These are phyloP conservation scores for Globisporangium echinulatum DNA, from an alignment of 352 stramenopile genomes.

Conservation along the genomic window DNA sequence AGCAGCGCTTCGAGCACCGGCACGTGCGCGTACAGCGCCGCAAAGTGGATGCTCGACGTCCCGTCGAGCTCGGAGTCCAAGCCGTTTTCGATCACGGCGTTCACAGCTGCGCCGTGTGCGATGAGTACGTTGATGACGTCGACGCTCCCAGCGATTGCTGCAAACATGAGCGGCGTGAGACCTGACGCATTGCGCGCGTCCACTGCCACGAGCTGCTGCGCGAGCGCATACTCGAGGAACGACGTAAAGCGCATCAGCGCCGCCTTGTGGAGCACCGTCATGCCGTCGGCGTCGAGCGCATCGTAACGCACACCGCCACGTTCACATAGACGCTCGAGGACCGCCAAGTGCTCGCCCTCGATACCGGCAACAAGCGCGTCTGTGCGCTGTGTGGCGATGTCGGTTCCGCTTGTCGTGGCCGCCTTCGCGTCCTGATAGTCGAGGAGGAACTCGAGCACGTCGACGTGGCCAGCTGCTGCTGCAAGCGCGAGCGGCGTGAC, in stretches of 20 bases:
- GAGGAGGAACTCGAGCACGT: slow-evolving; percentile 4
- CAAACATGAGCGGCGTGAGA: slow-evolving; percentile 5
- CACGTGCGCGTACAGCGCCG: slow-evolving; percentile 4
- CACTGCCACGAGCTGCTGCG: neutral
- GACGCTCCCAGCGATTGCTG: neutral
- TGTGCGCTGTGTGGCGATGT: neutral
- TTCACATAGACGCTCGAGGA: slow-evolving; percentile 2
- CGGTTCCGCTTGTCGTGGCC: neutral
- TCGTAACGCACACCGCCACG: slow-evolving; percentile 3
- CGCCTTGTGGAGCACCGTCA: slow-evolving; percentile 7
- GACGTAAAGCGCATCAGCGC: neutral
- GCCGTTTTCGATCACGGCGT: slow-evolving; percentile 1
- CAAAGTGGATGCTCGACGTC: slow-evolving; percentile 8
- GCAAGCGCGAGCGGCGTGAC: slow-evolving; percentile 8
- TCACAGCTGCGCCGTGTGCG: neutral
- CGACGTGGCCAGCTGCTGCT: slow-evolving; percentile 1
- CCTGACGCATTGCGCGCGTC: neutral
- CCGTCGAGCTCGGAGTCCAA: slow-evolving; percentile 5
- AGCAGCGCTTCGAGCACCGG: slow-evolving; percentile 7
- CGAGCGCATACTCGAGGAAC: slow-evolving; percentile 4
- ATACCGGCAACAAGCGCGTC: slow-evolving; percentile 3
- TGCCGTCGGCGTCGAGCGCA: slow-evolving; percentile 3
- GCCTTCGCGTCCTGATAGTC: slow-evolving; percentile 1
- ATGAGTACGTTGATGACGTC: slow-evolving; percentile 3
- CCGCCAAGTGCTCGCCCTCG: slow-evolving; percentile 1